phyloP scores from a whole-genome alignment of 2,329 filamentous ascomycete species.

The Aspergillus sp. region DNA sequence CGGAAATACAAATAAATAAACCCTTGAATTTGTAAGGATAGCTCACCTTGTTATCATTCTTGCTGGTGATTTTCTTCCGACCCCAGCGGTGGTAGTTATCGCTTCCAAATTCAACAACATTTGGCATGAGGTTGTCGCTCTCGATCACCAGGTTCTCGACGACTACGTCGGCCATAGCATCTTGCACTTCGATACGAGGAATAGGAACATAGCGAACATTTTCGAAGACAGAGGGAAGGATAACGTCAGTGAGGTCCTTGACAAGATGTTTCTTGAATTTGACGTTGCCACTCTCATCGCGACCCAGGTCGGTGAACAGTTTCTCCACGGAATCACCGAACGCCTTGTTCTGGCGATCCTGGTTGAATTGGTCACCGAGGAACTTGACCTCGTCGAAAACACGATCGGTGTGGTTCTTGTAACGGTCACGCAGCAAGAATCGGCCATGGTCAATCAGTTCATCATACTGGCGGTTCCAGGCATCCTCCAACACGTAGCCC shows the following conservation, averaged over 20 bases:
- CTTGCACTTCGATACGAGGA: conserved; percentile 89
- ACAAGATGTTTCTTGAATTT: conserved; percentile 90
- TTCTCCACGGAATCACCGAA: conserved; percentile 76
- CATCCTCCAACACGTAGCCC: conserved; percentile 84
- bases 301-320: conserved; percentile 86
- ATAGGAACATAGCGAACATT: conserved; percentile 87
- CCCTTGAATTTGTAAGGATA: background rate
- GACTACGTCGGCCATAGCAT: conserved; percentile 78
- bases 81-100: conserved; percentile 97
- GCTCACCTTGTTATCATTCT: conserved; percentile 71
- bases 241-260: conserved; percentile 84
- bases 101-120: conserved; percentile 80
- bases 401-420: conserved; percentile 80
- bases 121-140: conserved; percentile 95
- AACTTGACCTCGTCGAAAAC: conserved; percentile 90
- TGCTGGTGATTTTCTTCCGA: conserved; percentile 80
- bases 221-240: conserved; percentile 79
- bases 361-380: conserved; percentile 81
- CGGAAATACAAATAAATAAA: background rate
- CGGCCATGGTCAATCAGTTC: conserved; percentile 79
- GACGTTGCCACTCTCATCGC: conserved; percentile 78
- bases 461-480: conserved; percentile 79
- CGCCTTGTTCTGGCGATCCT: conserved; percentile 80
- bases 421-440: conserved; percentile 84
- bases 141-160: conserved; percentile 95